Evolutionary conservation across 495 filamentous ascomycete genomes (phyloP), one percentile per base, ranked within the genome.

Genomic region (Aspergillus leporis): DNA sequence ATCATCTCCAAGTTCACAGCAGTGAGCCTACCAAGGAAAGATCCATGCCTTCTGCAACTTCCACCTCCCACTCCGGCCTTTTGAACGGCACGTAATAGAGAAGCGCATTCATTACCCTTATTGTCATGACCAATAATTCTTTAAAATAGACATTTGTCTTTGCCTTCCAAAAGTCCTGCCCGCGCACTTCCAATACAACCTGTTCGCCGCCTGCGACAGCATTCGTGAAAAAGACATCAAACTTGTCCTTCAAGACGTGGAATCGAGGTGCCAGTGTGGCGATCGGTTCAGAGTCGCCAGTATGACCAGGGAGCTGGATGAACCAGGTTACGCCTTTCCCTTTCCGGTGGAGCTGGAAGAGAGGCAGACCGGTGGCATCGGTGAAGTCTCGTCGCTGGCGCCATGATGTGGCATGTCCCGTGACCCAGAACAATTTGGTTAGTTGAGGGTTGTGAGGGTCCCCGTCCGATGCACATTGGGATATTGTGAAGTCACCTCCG

Each of bases 101-200:
- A 13, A 61, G 18, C 45, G 53, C 55, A 45, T 59, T 31, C 14
- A 55, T 59, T 8, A 53, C 38, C 21, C 59, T 65, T 0, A 21
- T 23, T 23, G 48, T 56, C 63, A 66, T 60, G 23, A 66, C 56
- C 41, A 66, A 32, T 4, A 25, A 1, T 2, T 51, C 63, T 13
- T 55, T 49, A 28, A 41, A 31, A 19, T 58, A 66, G 21, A 66
- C 51, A 57, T 61, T 55, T 3, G 63, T 66, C 21, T 43, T 48
- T 13, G 41, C 53, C 22, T 62, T 66, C 60, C 59, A 66, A 28
- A 66, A 46, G 54, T 62, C 56, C 51, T 66, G 60, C 23, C 63
- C 63, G 0, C 63, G 59, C 13, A 60, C 63, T 38, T 59, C 52
- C 18, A 66, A 51, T 9, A 56, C 23, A 18, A 54, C 49, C 36